These are phyloP conservation scores for Aphanocladium album DNA, from an alignment of 2,329 filamentous ascomycete genomes.

Conservation along the genomic window DNA sequence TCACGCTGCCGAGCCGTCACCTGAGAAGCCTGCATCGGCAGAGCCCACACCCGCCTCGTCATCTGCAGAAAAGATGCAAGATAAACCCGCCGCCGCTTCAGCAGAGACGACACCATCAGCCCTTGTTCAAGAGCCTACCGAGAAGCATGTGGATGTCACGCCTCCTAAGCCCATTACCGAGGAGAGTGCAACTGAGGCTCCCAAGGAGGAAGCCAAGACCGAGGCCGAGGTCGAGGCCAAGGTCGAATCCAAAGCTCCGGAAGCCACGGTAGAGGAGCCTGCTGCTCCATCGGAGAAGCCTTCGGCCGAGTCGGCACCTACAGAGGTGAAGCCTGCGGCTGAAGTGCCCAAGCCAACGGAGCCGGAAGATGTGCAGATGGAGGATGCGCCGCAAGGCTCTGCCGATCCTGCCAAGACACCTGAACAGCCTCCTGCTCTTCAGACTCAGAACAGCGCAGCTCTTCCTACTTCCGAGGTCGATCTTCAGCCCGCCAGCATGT, in stretches of 20 bases:
- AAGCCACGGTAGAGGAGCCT: not conserved
- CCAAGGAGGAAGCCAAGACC: not conserved
- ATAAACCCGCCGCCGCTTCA: not conserved
- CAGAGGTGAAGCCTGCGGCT: not conserved
- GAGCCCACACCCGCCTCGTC: not conserved
- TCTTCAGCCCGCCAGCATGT: slow-evolving; percentile 32
- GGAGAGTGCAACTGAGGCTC: not conserved
- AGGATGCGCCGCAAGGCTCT: slow-evolving; percentile 6
- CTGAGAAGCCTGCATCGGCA: not conserved
- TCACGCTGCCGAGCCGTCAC: not conserved
- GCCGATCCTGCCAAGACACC: not conserved
- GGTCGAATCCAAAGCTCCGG: not conserved
- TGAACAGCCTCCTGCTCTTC: not conserved
- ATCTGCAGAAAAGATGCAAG: not conserved
- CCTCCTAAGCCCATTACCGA: not conserved
- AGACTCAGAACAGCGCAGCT: slow-evolving; percentile 14
- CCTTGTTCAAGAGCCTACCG: not conserved
- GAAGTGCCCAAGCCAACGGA: not conserved
- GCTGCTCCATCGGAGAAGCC: not conserved
- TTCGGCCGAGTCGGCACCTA: not conserved
- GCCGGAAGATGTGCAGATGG: slow-evolving; percentile 11
- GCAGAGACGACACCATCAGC: not conserved
- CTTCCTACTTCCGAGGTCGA: slow-evolving; percentile 29
- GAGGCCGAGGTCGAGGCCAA: not conserved
- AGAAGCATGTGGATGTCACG: not conserved